A percentile compares a stretch with the other conserved stretches of the same genome.
These are phyloP conservation scores for Aspergillus sclerotiicarbonarius DNA, from an alignment of 495 filamentous ascomycete species.

Conservation along the genomic window DNA sequence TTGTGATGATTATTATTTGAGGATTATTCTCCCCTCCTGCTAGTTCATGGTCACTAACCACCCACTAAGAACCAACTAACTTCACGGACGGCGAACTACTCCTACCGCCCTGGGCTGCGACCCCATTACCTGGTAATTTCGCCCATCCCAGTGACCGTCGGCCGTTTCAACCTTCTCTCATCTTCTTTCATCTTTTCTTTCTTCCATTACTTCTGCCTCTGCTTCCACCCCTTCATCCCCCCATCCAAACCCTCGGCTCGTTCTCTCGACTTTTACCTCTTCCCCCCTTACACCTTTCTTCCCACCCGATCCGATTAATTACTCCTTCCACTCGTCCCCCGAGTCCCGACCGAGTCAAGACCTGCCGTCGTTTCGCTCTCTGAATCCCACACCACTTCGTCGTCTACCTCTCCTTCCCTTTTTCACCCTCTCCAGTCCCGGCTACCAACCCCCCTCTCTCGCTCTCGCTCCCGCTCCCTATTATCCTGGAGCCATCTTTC, in stretches of 20 bases:
- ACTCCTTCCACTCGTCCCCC: slow-evolving; percentile 8
- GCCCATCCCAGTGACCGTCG: slow-evolving; percentile 17
- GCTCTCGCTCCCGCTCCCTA: neutral
- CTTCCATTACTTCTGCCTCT: slow-evolving; percentile 20
- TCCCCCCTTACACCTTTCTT: slow-evolving; percentile 15
- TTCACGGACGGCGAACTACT: neutral
- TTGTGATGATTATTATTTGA: neutral
- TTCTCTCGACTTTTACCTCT: slow-evolving; percentile 3
- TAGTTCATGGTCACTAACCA: neutral
- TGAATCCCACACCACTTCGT: slow-evolving; percentile 11
- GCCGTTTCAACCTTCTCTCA: slow-evolving; percentile 17
- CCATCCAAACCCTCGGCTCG: too few species aligned
- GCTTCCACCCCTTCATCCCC: slow-evolving; percentile 17
- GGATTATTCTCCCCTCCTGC: neutral
- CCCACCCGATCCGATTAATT: slow-evolving; percentile 6
- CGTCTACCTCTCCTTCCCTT: neutral
- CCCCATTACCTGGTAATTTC: slow-evolving; percentile 13
- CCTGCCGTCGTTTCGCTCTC: slow-evolving; percentile 10
- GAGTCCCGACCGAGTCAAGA: slow-evolving; percentile 16
- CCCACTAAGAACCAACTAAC: neutral
- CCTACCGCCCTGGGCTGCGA: slow-evolving; percentile 1
- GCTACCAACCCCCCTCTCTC: too few species aligned
- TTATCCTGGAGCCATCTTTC: neutral
- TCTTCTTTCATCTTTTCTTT: slow-evolving; percentile 15
- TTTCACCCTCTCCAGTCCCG: neutral